Base-by-base conservation (phyloP, 2,329 filamentous ascomycete species). In the Nigrospora sphaerica region DNA sequence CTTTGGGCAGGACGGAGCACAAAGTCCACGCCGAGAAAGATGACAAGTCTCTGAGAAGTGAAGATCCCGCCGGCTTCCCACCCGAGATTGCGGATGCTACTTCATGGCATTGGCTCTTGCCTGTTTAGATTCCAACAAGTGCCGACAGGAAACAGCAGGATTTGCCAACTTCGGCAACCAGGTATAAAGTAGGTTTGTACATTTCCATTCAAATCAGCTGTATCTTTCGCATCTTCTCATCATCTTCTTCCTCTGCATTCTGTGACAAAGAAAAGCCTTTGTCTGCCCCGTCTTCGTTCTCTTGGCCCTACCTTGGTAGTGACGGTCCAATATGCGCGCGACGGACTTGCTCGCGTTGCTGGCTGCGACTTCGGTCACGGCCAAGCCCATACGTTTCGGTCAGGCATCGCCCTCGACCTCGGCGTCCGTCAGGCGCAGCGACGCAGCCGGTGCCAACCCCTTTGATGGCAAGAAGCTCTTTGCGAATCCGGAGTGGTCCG, bases 381-480 rank as follows among this genome's bases (percentile, higher is more conserved):
- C 40, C 7, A 42, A 42, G 16, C 40, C 40, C 16, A 31, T 42
- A 6, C 40, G 40, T 16, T 42, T 42, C 40, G 23, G 40, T 12
- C 31, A 33, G 7, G 28, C 39, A 9, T 12, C 40, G 2, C 6
- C 40, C 12, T 19, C 23, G 9, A 28, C 23, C 23, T 33, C 46
- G 12, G 42, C 32, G 12, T n/a, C 41, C n/a, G n/a, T 13, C 5
- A 38, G 18, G 31, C 45, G 45, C 28, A 14, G 23, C 18, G 39
- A 42, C 13, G 41, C 14, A 6, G 40, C 32, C 38, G 50, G 55
- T 46, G 46, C 55, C 43, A 70, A 71, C 46, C 68, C 77, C 0
- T 78, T 81, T 55, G 48, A 62, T 1, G 70, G 70, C 48, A 72
- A 70, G 52, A 69, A 64, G 7, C 61, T 78, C 23, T 77, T 73